phyloP scores from a whole-genome alignment of 108 stramenopile species.

The Nitzschia sp. region DNA sequence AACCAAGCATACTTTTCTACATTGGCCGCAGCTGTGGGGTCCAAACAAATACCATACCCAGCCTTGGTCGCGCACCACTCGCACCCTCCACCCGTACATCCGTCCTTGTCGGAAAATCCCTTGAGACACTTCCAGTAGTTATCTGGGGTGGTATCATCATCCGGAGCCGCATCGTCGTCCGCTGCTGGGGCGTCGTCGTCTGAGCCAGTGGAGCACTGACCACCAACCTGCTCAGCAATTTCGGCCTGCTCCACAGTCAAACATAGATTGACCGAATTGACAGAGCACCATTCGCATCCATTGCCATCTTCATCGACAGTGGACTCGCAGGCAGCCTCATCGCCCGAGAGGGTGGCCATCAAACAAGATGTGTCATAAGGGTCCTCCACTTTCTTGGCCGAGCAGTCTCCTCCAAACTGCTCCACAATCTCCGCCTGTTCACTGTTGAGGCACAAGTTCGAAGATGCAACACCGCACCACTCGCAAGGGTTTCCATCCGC shows the following conservation, averaged over 20 bases:
- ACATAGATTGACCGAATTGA: conserved; percentile 14
- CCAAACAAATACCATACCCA: conserved; percentile 43
- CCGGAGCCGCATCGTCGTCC: conserved; percentile 22
- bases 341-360: conserved; percentile 4
- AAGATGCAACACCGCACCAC: conserved; percentile 8
- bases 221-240: conserved; percentile 26
- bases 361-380: conserved; percentile 23
- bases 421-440: conserved; percentile 33
- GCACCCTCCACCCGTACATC: conserved; percentile 29
- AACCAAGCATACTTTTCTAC: conserved; percentile 27
- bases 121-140: conserved; percentile 39
- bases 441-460: conserved; percentile 17
- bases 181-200: conserved; percentile 11
- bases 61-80: conserved; percentile 39
- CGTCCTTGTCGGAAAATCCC: conserved; percentile 6
- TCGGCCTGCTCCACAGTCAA: conserved; percentile 34
- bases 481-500: conserved; percentile 30
- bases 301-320: conserved; percentile 32
- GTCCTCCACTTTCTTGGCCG: conserved; percentile 3
- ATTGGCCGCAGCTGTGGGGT: conserved; percentile 23
- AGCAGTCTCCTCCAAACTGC: conserved; percentile 25
- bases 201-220: conserved; percentile 13
- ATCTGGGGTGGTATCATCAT: conserved; percentile 27
- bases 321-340: conserved; percentile 8
- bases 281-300: conserved; percentile 27